Base-by-base conservation (phyloP, 2,329 filamentous ascomycete species). In the Fusarium udum region DNA sequence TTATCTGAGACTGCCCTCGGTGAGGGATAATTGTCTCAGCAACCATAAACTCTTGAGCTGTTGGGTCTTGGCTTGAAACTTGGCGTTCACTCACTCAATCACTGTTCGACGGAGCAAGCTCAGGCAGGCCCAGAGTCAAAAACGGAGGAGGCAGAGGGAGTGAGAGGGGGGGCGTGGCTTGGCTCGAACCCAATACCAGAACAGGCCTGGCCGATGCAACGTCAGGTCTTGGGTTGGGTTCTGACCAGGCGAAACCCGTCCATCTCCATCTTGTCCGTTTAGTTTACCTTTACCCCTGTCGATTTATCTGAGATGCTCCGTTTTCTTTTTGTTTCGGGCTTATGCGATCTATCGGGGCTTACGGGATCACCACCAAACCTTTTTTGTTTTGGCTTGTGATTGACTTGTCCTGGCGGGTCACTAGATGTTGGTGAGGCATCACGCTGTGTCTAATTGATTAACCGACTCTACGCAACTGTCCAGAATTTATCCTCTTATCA, bases 121-220 rank as follows among this genome's bases (percentile, higher is more conserved):
- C 26, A 52, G 26, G n/a, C n/a, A 36, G n/a, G 13, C 22, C 45
- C 45, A 48, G 18, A 59, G 48, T 61, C 46, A 40, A 49, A 59
- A 70, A 68, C 65, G 56, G 64, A 69, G 51, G 24, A n/a, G 34
- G 15, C 24, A 39, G 51, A 53, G 34, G 24, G 20, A 37, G 51
- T 40, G 48, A 36, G 31, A 31, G 59, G 60, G 31, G 46, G 62
- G 55, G 67, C 10, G 71, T 67, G 64, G 42, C 48, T 58, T 48
- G 56, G 61, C 31, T 40, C 34, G 34, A 31, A 45, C 39, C 51
- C 51, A 55, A 45, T 45, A 51, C 40, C 22, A 36, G 15, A 55
- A 36, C 42, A 18, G 67, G 69, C 61, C 64, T 64, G 56, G 49
- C 56, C 59, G 69, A 77, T 77, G 75, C 72, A 77, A 76, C 75